phyloP scores from a whole-genome alignment of 2,329 filamentous ascomycete species.

The Diplodia corticola region DNA sequence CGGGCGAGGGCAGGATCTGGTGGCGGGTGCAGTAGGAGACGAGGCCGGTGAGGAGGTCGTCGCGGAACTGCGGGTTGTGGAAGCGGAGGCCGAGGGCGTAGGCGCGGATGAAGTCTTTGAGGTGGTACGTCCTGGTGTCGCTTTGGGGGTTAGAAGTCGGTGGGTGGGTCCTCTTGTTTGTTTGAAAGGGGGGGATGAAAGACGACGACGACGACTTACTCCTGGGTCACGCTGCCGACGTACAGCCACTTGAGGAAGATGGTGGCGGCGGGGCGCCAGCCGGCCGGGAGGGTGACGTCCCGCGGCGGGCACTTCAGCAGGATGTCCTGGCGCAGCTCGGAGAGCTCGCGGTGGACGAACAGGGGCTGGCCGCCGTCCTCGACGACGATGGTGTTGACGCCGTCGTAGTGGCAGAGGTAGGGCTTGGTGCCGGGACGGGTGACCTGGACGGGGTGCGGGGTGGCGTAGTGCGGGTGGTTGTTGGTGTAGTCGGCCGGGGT shows the following conservation, averaged over 20 bases:
- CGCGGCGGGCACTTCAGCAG: neutral
- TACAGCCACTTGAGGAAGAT: constrained; percentile 18
- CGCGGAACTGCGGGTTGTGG: constrained; percentile 7
- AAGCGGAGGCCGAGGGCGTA: neutral
- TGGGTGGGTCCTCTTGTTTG: neutral
- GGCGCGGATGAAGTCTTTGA: constrained; percentile 10
- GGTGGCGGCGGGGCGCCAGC: neutral
- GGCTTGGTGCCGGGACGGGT: neutral
- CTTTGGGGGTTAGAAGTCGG: neutral
- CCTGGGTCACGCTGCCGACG: neutral
- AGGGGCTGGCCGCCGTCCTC: neutral
- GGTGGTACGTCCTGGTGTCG: neutral
- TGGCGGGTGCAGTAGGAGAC: neutral
- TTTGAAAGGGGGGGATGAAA: no score
- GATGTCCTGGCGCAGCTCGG: neutral
- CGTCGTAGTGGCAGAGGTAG: neutral
- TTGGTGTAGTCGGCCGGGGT: neutral
- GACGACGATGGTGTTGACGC: constrained; percentile 2
- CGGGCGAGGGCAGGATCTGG: neutral
- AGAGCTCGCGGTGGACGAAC: neutral
- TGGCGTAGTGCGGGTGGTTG: neutral
- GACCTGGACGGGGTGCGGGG: neutral
- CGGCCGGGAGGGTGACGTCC: neutral
- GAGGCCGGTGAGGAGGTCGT: constrained; percentile 5
- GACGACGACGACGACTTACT: neutral